Percentiles rank a stretch among this genome's conserved stretches.
Evolutionary conservation across 2,329 filamentous ascomycete genomes (phyloP).

Genomic region (Penicillium paneum): DNA sequence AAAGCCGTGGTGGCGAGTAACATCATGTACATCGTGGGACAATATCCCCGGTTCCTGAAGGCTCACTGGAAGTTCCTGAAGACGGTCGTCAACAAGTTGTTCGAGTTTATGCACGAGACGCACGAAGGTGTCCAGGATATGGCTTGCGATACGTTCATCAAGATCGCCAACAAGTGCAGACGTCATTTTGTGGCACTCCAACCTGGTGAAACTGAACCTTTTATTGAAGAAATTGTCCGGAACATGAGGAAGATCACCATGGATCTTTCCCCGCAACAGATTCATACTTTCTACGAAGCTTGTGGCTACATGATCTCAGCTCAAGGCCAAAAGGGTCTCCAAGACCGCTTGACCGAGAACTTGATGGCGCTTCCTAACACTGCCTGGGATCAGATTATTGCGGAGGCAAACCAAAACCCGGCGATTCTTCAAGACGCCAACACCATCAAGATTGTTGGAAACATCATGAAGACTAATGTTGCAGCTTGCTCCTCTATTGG

Average conservation of each 20-base stretch:
- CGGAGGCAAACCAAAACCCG: slow-evolving; percentile 78
- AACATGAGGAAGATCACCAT: slow-evolving; percentile 94
- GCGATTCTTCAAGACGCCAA: slow-evolving; percentile 85
- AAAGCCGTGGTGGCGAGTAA: slow-evolving; percentile 98
- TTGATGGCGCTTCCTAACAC: slow-evolving; percentile 91
- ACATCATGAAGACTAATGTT: slow-evolving; percentile 99
- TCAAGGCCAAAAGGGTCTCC: slow-evolving; percentile 89
- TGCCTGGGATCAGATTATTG: slow-evolving; percentile 95
- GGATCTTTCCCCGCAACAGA: slow-evolving; percentile 91
- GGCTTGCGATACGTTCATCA: slow-evolving; percentile 99
- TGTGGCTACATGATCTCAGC: slow-evolving; percentile 99
- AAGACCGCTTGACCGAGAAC: slow-evolving; percentile 86
- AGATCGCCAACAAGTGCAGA: slow-evolving; percentile 97
- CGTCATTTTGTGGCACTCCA: slow-evolving; percentile 96
- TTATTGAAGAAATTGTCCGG: slow-evolving; percentile 97
- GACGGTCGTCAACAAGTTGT: slow-evolving; percentile 98
- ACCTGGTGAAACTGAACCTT: slow-evolving; percentile 88
- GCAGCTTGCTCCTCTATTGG: slow-evolving; percentile 97
- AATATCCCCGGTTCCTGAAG: slow-evolving; percentile 97
- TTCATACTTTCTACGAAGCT: slow-evolving; percentile 98
- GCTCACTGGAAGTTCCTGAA: slow-evolving; percentile 99
- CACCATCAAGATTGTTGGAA: slow-evolving; percentile 97
- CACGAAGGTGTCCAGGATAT: slow-evolving; percentile 99
- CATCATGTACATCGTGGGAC: slow-evolving; percentile 99
- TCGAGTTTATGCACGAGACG: slow-evolving; percentile 99